Percentiles rank a stretch among this genome's conserved stretches.
Conservation (phyloP, 1,284 basidiomycete species). For the Thelephora terrestris region DNA sequence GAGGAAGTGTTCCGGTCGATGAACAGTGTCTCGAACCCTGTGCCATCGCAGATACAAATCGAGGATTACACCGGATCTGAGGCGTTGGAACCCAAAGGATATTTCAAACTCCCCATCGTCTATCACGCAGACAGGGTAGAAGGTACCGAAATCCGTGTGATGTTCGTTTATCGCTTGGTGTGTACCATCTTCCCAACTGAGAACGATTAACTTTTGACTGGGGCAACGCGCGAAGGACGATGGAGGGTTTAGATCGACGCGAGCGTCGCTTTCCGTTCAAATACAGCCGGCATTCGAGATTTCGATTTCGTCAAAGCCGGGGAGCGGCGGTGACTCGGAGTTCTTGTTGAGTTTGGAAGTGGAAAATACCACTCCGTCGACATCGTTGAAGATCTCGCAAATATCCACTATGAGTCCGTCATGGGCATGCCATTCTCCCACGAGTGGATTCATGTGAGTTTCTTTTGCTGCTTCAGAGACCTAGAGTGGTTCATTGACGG, state of each 20-base stretch:
- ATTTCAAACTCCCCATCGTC: constrained; percentile 36
- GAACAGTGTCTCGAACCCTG: constrained; percentile 43
- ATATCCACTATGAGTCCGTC: constrained; percentile 51
- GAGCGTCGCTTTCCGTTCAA: constrained; percentile 45
- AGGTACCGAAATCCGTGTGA: constrained; percentile 42
- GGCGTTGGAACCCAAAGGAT: constrained; percentile 36
- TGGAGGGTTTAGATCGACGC: constrained; percentile 42
- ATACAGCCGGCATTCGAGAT: constrained; percentile 47
- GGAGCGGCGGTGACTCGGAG: constrained; percentile 33
- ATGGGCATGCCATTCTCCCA: constrained; percentile 42
- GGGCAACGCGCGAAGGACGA: constrained; percentile 29
- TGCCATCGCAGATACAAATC: constrained; percentile 38
- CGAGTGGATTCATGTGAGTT: constrained; percentile 32
- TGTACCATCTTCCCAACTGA: constrained; percentile 10
- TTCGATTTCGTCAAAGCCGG: constrained; percentile 38
- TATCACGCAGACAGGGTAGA: constrained; percentile 41
- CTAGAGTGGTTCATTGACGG: background rate
- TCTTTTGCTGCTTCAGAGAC: background rate
- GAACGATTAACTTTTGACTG: constrained; percentile 4
- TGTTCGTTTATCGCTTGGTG: constrained; percentile 68
- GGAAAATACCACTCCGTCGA: constrained; percentile 35
- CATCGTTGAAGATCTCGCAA: constrained; percentile 41
- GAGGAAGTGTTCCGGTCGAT: constrained; percentile 33
- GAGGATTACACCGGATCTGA: constrained; percentile 23
- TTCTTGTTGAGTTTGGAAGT: constrained; percentile 53